Conservation (phyloP, 2,329 filamentous ascomycete genomes). For the Chalaropsis thielavioides region DNA sequence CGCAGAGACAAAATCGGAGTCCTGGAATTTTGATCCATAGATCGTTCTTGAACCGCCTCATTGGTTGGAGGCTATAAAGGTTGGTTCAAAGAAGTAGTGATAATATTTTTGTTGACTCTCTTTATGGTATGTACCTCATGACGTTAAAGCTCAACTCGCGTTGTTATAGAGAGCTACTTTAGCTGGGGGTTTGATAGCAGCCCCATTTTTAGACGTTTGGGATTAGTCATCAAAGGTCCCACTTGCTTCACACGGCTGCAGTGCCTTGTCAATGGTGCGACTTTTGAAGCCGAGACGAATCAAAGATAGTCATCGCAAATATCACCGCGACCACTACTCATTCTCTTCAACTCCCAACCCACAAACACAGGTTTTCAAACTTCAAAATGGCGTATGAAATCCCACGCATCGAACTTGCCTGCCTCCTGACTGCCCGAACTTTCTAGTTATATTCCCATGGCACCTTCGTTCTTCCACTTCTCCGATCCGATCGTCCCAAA, state of each 20-base stretch:
- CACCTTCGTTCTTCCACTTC: neutral
- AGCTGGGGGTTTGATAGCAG: neutral
- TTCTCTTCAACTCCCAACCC: conserved; percentile 2
- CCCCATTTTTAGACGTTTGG: conserved; percentile 2
- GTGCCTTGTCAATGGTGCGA: conserved; percentile 8
- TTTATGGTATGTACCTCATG: neutral
- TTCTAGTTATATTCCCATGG: neutral
- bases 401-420: neutral
- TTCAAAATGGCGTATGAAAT: conserved; percentile 29
- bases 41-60: neutral
- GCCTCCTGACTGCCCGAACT: neutral
- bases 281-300: neutral
- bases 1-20: conserved; percentile 5
- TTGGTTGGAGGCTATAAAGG: neutral
- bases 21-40: conserved; percentile 6
- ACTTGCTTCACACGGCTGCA: conserved; percentile 12
- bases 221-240: conserved; percentile 12
- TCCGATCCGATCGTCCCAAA: neutral
- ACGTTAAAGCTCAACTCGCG: neutral
- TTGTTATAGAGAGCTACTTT: neutral
- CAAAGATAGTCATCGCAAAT: conserved; percentile 1
- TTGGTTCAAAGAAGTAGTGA: neutral
- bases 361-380: conserved; percentile 6
- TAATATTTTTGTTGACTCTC: neutral
- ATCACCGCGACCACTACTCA: conserved; percentile 3